Conservation (phyloP, 192 early-diverging fungal genomes). For the Rhizoclosmatium sp. region DNA sequence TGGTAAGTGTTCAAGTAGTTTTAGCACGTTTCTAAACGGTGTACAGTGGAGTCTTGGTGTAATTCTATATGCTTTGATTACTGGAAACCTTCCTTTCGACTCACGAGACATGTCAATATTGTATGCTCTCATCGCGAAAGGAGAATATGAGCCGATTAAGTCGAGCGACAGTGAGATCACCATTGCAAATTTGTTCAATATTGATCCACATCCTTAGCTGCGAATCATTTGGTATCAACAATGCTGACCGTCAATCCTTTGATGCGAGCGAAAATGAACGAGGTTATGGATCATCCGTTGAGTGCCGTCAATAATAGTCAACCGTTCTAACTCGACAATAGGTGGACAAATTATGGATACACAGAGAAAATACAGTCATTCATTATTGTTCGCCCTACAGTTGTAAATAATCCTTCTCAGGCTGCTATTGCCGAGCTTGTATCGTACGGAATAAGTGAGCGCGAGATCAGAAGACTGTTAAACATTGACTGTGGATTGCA, state of each 20-base stretch:
- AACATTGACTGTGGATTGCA: slow-evolving; percentile 39
- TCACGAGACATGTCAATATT: slow-evolving; percentile 62
- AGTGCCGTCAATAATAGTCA: slow-evolving; percentile 41
- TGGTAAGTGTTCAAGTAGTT: slow-evolving; percentile 37
- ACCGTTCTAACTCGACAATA: slow-evolving; percentile 54
- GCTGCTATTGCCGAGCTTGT: slow-evolving; percentile 35
- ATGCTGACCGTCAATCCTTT: slow-evolving; percentile 44
- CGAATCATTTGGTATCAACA: slow-evolving; percentile 48
- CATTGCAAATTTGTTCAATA: slow-evolving; percentile 70
- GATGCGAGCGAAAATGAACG: slow-evolving; percentile 37
- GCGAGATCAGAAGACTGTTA: slow-evolving; percentile 33
- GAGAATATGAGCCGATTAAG: slow-evolving; percentile 58
- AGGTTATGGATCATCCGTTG: slow-evolving; percentile 39
- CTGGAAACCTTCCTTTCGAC: slow-evolving; percentile 75
- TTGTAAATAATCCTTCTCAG: slow-evolving; percentile 29
- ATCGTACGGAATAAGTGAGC: slow-evolving; percentile 39
- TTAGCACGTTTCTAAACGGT: slow-evolving; percentile 1
- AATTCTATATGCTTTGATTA: slow-evolving; percentile 86
- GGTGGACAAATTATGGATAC: slow-evolving; percentile 62
- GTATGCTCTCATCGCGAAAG: slow-evolving; percentile 68
- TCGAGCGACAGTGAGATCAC: slow-evolving; percentile 49
- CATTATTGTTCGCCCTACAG: slow-evolving; percentile 13
- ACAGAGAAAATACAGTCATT: slow-evolving; percentile 14
- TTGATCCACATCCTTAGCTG: slow-evolving; percentile 51
- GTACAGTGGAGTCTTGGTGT: slow-evolving; percentile 94